Evolutionary conservation across 768 basidiomycete genomes (phyloP), one percentile per base, ranked within the genome.

Genomic region (Lactifluus rugatus): DNA sequence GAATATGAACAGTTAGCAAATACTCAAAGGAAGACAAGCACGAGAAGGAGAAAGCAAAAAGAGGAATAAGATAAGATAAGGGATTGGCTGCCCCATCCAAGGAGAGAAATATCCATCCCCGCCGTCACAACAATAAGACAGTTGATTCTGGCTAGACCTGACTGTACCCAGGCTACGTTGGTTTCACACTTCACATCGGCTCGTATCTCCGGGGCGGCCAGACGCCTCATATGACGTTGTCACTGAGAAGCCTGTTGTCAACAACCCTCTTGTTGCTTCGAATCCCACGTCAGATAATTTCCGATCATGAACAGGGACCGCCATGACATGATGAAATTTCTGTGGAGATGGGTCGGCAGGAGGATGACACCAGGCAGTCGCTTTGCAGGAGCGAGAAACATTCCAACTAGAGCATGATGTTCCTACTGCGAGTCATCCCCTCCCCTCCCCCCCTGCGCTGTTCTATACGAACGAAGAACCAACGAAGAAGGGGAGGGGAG

Each of bases 211-310:
- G 28, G 34, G 42, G 36, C 26, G 34, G 26, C 7, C 13, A 46
- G 53, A 13, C 19, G 25, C 23, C 47, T 37, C 21, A 11, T 8
- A 23, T 42, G 32, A 34, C 46, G 13, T 31, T 42, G 26, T 51
- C 48, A 37, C 25, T 25, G 23, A 58, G n/a, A 58, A 36, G 52
- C 32, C 7, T 48, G 26, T 49, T 60, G 48, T 31, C 41, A 45
- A 45, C 25, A 37, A 13, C 42, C 21, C 42, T 45, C 47, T 23
- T 14, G 17, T 8, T 21, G 41, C 25, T 25, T 39, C 34, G 13
- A 34, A 3, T 51, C 54, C 44, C 54, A 60, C 49, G 54, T 36
- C 31, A 41, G 34, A 7, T 60, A 54, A 60, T 60, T 47, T 60
- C 59, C 59, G 54, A 21, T 49, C 11, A 51, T 56, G 49, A 60